These are phyloP conservation scores for Globisporangium viniferum DNA, from an alignment of 352 stramenopile genomes.

Conservation along the genomic window DNA sequence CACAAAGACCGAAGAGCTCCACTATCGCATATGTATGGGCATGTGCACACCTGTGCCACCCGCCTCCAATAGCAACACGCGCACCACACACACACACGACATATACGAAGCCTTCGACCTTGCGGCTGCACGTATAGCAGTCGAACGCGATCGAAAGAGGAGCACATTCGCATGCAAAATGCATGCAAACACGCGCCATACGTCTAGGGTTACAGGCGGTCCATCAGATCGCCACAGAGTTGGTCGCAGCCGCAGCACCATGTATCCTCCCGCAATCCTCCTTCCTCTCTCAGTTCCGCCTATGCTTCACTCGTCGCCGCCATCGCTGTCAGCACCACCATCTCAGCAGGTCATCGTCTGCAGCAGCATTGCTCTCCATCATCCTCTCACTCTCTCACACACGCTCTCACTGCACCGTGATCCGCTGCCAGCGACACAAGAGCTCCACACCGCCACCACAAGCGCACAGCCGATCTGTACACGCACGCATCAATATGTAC, in stretches of 20 bases:
- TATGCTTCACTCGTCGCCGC: neutral
- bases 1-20: neutral
- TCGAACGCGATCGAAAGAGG: slow-evolving; percentile 1
- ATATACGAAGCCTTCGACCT: neutral
- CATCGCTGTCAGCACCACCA: neutral
- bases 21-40: neutral
- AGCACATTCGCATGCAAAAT: neutral
- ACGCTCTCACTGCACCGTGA: neutral
- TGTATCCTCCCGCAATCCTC: neutral
- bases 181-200: slow-evolving; percentile 1
- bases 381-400: neutral
- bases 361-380: neutral
- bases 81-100: neutral
- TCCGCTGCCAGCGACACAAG: neutral
- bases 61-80: neutral
- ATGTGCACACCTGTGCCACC: neutral
- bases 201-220: slow-evolving; percentile 14
- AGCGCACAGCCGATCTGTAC: neutral
- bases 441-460: neutral
- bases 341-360: neutral
- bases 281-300: neutral
- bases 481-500: neutral
- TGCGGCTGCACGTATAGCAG: neutral
- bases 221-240: slow-evolving; percentile 12
- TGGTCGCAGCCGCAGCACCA: slow-evolving; percentile 8